Conservation (phyloP, 2,329 filamentous ascomycete species). For the Diaporthe longicolla region DNA sequence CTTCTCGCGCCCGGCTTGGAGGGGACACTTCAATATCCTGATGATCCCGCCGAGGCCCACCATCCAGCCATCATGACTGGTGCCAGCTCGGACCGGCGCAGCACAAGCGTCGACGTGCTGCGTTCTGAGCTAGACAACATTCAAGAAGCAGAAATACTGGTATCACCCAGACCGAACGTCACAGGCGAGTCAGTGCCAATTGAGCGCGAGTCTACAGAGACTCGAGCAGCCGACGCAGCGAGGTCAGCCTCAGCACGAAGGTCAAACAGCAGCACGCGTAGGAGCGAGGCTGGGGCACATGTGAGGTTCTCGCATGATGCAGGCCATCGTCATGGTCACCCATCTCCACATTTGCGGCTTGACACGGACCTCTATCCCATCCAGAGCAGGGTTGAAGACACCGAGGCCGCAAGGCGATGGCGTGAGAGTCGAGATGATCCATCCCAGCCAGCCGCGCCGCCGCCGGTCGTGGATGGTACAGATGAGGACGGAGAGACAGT, state of each 20-base stretch:
- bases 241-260: constrained; percentile 6
- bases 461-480: not conserved
- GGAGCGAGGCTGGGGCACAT: constrained; percentile 31
- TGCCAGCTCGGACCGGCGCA: constrained; percentile 40
- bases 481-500: not conserved
- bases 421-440: constrained; percentile 34
- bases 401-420: constrained; percentile 41
- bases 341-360: constrained; percentile 41
- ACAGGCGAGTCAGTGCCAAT: not conserved
- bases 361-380: constrained; percentile 51
- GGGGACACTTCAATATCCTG: not conserved
- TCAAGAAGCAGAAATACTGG: constrained; percentile 43
- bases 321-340: constrained; percentile 17
- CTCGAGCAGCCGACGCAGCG: constrained; percentile 20
- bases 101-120: constrained; percentile 43
- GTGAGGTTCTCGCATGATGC: constrained; percentile 36
- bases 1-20: not conserved
- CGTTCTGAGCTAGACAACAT: constrained; percentile 48
- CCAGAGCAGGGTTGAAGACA: constrained; percentile 47
- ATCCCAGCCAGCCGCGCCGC: not conserved
- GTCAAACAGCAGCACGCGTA: constrained; percentile 35
- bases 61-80: constrained; percentile 45
- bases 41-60: not conserved
- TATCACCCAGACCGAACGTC: constrained; percentile 18
- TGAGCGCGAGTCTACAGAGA: constrained; percentile 9